Evolutionary conservation across 345 rosid species (phyloP), one percentile per base, ranked within the genome.

Genomic region (Dimocarpus longan): DNA sequence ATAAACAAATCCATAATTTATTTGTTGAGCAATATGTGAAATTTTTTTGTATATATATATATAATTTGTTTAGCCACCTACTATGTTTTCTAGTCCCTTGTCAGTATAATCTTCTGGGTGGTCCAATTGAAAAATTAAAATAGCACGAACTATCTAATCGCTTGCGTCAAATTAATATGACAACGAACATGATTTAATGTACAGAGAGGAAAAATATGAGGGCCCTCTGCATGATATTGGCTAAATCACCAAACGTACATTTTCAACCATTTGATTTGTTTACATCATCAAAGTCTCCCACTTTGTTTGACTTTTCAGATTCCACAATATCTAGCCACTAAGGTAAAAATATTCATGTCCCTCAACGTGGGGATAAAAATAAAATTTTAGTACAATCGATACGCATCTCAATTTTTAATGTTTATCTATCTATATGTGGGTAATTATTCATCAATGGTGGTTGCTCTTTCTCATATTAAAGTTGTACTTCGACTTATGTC

Each of bases 191-290:
- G 16, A 57, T 57, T 18, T 0, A 4, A 62, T 42, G 24, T 21
- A 15, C 28, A 0, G 15, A 48, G 54, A 48, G 0, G 18, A 48
- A 48, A 1, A 48, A 48, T 3, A 12, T 3, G 54, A 48, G 54
- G 54, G 54, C 5, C n/a, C 57, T 52, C 57, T 52, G 5, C n/a
- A 54, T 32, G 3, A 32, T 3, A 32, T 0, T 32, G 16, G 6
- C 16, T 26, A 59, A 2, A 57, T 37, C 28, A 19, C 52, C 26
- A 2, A 43, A 74, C 70, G 40, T 40, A 59, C 59, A 66, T 3
- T 46, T 39, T 16, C 69, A 42, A 66, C 79, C 76, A 72, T 73
- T 48, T 5, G 80, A 81, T 77, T 59, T 67, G 16, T 60, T 32
- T 57, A 66, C 56, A 13, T 70, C 40, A 5, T 3, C 56, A 43